Evolutionary conservation across 2,329 filamentous ascomycete species (phyloP), one percentile per base, ranked within the genome.

Genomic region (Neurospora sp.): DNA sequence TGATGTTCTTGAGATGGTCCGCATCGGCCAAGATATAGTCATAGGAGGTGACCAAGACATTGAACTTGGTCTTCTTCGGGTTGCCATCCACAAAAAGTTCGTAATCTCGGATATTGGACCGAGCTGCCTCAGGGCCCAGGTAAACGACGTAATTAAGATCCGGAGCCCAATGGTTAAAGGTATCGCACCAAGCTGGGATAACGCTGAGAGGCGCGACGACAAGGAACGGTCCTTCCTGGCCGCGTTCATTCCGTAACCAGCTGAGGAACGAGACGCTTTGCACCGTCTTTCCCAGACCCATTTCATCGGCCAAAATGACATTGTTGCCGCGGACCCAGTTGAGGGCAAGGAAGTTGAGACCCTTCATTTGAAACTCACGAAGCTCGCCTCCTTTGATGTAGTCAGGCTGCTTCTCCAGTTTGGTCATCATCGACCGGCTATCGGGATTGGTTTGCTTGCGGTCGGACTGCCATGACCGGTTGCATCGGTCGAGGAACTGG

Each of bases 61-160:
- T 96, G 84, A 99, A 99, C 79, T 97, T 97, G 72, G 92, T 91
- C 78, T 93, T 94, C 79, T 91, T 93, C 1, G 91, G 86, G 76
- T 97, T 97, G 40, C 91, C 91, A 77, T 96, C 92, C 6, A 93
- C 86, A 70, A 97, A 87, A 62, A 99, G 84, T 79, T 99, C 96
- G 76, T 97, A 90, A 66, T 98, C 93, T 43, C 91, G 90, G 73
- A 99, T 97, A 75, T 93, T 95, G 73, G 86, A 90, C 66, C 96
- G 92, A 39, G 96, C 91, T 40, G 91, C 87, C 78, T 96, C 91
- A 69, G 93, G 95, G 68, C 96, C 96, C 68, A 95, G 93, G 80
- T 99, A 99, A 68, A 97, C 93, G 70, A 99, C 92, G 79, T 97
- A 98, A 80, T 99, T 98, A 73, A 98, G 82, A 78, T 98, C 95